A percentile compares a stretch with the other conserved stretches of the same genome.
These are phyloP conservation scores for Aphanomyces euteiches DNA, from an alignment of 352 stramenopile species.

Conservation along the genomic window DNA sequence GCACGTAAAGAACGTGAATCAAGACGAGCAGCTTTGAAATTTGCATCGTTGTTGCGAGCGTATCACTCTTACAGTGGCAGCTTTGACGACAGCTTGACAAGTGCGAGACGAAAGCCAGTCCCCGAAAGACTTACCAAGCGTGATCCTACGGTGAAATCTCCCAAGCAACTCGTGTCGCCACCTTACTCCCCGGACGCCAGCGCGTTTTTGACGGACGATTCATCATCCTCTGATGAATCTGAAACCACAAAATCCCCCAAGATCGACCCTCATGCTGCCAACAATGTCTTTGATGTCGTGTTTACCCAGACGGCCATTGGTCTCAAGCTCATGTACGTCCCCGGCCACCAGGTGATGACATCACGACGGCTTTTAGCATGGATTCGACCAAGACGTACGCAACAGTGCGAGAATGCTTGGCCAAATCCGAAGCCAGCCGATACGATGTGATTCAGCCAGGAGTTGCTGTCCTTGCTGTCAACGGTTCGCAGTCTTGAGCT, in stretches of 20 bases:
- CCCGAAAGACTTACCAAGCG: background rate
- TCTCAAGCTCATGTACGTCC: constrained; percentile 53
- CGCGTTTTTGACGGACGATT: constrained; percentile 31
- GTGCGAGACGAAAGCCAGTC: background rate
- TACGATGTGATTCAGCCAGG: constrained; percentile 78
- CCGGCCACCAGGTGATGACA: background rate
- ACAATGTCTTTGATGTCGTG: constrained; percentile 80
- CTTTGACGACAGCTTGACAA: background rate
- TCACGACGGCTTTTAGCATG: constrained; percentile 31
- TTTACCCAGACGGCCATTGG: constrained; percentile 83
- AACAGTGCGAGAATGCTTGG: constrained; percentile 80
- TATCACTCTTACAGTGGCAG: constrained; percentile 36
- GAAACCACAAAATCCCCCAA: constrained; percentile 39
- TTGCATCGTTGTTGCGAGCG: constrained; percentile 56
- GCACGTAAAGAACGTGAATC: constrained; percentile 38
- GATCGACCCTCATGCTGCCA: constrained; percentile 35
- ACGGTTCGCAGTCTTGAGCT: constrained; percentile 33
- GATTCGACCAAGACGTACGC: constrained; percentile 70
- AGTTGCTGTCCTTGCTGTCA: constrained; percentile 77
- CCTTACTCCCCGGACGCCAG: constrained; percentile 36
- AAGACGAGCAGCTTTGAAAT: constrained; percentile 56
- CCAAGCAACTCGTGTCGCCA: constrained; percentile 25
- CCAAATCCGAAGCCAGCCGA: constrained; percentile 61
- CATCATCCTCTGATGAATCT: constrained; percentile 47
- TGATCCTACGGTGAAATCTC: background rate